Base-by-base conservation (phyloP, 768 basidiomycete species). In the Tremella fuciformis region DNA sequence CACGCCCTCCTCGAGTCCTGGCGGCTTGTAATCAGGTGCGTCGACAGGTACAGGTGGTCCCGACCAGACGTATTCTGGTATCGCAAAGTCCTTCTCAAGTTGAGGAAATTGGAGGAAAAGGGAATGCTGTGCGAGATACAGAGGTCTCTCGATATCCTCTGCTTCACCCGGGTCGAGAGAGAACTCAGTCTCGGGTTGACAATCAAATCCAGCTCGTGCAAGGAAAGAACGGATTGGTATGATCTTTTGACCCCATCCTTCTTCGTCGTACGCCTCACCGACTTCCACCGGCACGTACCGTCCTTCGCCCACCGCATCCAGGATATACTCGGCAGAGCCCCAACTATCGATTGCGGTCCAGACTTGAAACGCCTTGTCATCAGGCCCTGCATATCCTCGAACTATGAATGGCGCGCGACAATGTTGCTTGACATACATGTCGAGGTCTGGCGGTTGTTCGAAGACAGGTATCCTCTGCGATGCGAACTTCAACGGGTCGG, bases 61-160 rank as follows among this genome's bases (percentile, higher is more conserved):
- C 15, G 87, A 80, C 71, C 89, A 97, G 22, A 88, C 86, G 69
- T 94, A 92, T 71, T 96, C 92, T 0, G 96, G 94, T n/a, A 90
- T 66, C 9, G 82, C 61, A 50, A 97, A 84, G 69, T 98, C 96
- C 8, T 81, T 79, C 49, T 82, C 80, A 42, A 99, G 80, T 1
- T 76, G 74, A 1, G 91, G 92, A 64, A 98, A 91, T 74, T 99
- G 96, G 40, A 77, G 78, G 58, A 93, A 80, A 13, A 99, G 82
- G 65, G 85, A 83, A 78, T 99, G 86, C 71, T 99, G 96, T 0
- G 96, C 96, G 44, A 99, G 84, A 75, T 99, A 99, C 38, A 86
- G 57, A 7, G 69, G 69, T 34, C 29, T 34, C 22, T 46, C 39
- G 6, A 53, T 51, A 9, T 37, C 53, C 11, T 19, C 21, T 26